Evolutionary conservation across 768 basidiomycete species (phyloP), one percentile per base, ranked within the genome.

Genomic region (Pleurotus pulmonarius): DNA sequence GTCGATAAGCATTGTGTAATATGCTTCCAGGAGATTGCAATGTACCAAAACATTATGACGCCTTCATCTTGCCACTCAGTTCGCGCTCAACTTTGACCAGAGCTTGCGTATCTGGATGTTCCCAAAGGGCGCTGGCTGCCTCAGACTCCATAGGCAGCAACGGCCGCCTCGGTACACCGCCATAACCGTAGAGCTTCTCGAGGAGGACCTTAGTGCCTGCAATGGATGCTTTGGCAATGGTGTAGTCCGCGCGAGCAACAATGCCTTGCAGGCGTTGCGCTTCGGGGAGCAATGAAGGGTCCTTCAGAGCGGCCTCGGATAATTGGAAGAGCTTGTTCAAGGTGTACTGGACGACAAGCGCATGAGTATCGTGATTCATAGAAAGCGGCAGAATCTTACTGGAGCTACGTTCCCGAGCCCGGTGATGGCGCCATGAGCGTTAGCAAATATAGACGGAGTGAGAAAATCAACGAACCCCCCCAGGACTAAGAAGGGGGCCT

Each of bases 391-490:
- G 54, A 59, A 46, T 40, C 48, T 16, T 63, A 87, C 90, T 8
- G 91, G 92, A 45, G 88, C 85, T 56, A 94, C 67, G 67, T 95
- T 95, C 6, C 82, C 92, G 16, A 95, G 83, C 46, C 94, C 94
- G 34, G 90, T 93, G 67, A 96, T 96, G 47, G 91, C 92, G 46
- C 94, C 94, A 63, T 94, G 87, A 2, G 80, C 92, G 59, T 86
- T 84, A 26, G 81, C 87, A 65, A 83, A 85, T 2, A 81, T 68
- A 5, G 91, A 83, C 3, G 94, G 84, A 34, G 88, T 74, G 57
- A 96, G 67, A 70, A 93, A 92, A 73, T 97, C 94, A 58, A 80
- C 76, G 69, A 83, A 97, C 7, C 94, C 94, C 40, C 92, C 92
- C 18, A 94, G 75, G 34, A 94, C 90, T 47, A 94, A 73, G 77